These are phyloP conservation scores for Imleria badia DNA, from an alignment of 768 basidiomycete genomes.

Conservation along the genomic window DNA sequence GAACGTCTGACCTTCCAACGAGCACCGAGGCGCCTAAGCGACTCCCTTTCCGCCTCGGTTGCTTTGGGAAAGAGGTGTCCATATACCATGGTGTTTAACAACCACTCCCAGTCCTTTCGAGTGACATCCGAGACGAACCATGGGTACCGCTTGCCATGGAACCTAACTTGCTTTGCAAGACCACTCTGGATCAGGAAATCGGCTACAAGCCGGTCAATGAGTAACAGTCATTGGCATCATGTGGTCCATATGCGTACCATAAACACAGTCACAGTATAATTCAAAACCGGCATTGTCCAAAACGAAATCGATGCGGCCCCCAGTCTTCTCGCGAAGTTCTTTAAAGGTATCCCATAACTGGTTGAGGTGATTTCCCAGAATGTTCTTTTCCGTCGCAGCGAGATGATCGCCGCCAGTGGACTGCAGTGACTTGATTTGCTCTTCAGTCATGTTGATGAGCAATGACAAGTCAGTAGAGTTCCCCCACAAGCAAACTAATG, in stretches of 20 bases:
- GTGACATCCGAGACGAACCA: conserved; percentile 97
- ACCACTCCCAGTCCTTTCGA: conserved; percentile 92
- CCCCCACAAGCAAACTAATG: conserved; percentile 90
- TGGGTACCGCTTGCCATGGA: conserved; percentile 95
- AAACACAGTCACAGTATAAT: conserved; percentile 84
- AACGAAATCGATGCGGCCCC: conserved; percentile 76
- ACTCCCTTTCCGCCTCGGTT: conserved; percentile 75
- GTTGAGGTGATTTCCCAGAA: conserved; percentile 80
- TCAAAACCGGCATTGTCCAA: conserved; percentile 87
- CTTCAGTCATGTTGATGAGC: conserved; percentile 96
- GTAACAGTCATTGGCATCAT: neutral
- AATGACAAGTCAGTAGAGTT: conserved; percentile 95
- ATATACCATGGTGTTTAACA: conserved; percentile 82
- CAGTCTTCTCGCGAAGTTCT: conserved; percentile 64
- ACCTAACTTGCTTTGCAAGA: conserved; percentile 77
- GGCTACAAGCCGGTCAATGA: conserved; percentile 46
- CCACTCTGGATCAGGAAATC: conserved; percentile 94
- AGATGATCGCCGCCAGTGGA: conserved; percentile 95
- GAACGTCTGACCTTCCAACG: conserved; percentile 77
- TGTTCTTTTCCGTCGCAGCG: conserved; percentile 95
- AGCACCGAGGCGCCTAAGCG: conserved; percentile 71
- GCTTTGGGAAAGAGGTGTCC: conserved; percentile 90
- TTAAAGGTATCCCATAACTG: conserved; percentile 75
- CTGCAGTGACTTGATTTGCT: conserved; percentile 95
- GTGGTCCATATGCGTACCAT: conserved; percentile 49